A percentile compares a stretch with the other conserved stretches of the same genome.
phyloP scores from a whole-genome alignment of 129 eudicot species.

The Flaveria robusta region DNA sequence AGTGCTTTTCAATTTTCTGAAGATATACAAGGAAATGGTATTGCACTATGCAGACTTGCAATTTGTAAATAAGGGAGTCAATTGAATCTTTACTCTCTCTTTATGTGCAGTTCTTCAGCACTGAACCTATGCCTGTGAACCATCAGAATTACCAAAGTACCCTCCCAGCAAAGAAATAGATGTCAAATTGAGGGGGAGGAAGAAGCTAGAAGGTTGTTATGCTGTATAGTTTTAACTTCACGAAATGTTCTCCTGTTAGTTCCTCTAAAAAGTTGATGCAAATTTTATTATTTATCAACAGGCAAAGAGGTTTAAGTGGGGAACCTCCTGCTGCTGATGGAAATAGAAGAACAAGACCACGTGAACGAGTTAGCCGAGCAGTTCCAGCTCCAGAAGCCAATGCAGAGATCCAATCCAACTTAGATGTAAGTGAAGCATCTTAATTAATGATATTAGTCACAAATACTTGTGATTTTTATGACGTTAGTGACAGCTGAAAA shows the following conservation, averaged over 20 bases:
- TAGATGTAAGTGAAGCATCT: conserved; percentile 53
- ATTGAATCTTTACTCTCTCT: conserved; percentile 16
- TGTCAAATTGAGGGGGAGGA: conserved; percentile 75
- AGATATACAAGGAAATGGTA: too few relatives aligned
- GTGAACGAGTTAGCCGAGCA: conserved; percentile 51
- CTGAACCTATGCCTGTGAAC: conserved; percentile 85
- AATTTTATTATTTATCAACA: conserved; percentile 28
- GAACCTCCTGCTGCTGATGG: conserved; percentile 60
- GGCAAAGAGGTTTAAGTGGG: conserved; percentile 61
- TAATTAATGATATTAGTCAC: neutral
- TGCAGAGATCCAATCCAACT: conserved; percentile 68
- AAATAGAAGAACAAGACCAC: conserved; percentile 48
- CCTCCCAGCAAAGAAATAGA: conserved; percentile 95
- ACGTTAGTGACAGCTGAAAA: neutral
- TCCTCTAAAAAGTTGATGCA: conserved; percentile 2
- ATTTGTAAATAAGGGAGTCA: neutral
- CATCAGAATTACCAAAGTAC: conserved; percentile 75
- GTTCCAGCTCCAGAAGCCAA: conserved; percentile 80
- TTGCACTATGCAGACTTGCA: too few relatives aligned
- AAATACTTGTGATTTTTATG: neutral
- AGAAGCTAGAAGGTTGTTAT: conserved; percentile 75
- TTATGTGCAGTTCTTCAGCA: conserved; percentile 57
- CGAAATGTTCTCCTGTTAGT: neutral
- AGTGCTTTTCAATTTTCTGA: too few relatives aligned
- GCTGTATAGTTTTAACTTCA: conserved; percentile 4